A percentile compares a stretch with the other conserved stretches of the same genome.
These are phyloP conservation scores for Oenanthe javanica DNA, from an alignment of 140 eudicot genomes.

Conservation along the genomic window DNA sequence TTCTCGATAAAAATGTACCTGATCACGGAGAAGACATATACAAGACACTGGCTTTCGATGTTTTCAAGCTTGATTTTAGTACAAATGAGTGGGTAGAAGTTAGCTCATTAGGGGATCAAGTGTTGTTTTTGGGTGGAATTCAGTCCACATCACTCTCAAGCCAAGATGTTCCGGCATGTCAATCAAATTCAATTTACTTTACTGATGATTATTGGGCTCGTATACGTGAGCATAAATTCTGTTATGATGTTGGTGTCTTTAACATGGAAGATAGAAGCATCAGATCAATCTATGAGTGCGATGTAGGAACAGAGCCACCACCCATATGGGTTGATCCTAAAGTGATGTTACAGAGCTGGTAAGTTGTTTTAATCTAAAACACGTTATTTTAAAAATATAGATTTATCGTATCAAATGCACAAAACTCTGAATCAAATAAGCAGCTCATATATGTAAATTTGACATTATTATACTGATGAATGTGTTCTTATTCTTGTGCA, in stretches of 20 bases:
- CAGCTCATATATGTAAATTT: too few relatives aligned
- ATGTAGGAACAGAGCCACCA: not conserved
- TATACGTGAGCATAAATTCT: not conserved
- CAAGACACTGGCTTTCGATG: not conserved
- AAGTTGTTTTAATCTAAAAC: not conserved
- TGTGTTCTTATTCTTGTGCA: too few relatives aligned
- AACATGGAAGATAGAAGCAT: conserved; percentile 7
- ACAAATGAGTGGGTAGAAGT: not conserved
- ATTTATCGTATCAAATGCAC: too few relatives aligned
- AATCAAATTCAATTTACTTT: conserved; percentile 4
- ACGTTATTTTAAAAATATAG: too few relatives aligned
- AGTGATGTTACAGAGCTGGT: not conserved
- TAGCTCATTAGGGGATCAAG: not conserved
- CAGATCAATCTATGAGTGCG: not conserved
- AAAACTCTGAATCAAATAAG: too few relatives aligned
- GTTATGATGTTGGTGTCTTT: not conserved
- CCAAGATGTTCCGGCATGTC: not conserved
- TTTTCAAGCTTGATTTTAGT: not conserved
- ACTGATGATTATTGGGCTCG: conserved; percentile 5
- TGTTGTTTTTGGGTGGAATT: conserved; percentile 2
- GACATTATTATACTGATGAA: too few relatives aligned
- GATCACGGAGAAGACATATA: not conserved
- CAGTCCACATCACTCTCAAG: not conserved
- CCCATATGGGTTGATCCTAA: conserved; percentile 8
- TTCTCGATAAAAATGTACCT: not conserved